Evolutionary conservation across 345 rosid species (phyloP).

Genomic region (Ceriops decandra): DNA sequence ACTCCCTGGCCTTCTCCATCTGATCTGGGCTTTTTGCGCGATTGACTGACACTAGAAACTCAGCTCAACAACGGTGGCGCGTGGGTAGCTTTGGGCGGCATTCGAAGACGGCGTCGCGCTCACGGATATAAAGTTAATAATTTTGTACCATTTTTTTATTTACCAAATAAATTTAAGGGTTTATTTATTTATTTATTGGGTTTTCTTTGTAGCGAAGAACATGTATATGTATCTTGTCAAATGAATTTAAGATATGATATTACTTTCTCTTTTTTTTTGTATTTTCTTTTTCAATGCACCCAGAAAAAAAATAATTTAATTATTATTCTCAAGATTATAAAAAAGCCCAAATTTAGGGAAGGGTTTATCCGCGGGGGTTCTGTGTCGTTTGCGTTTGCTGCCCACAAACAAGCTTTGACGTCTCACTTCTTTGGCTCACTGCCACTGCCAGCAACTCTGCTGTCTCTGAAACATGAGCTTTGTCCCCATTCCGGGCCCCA

Average conservation of each 20-base stretch:
- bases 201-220: no score
- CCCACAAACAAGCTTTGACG: not conserved
- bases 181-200: no score
- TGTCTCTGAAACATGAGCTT: slow-evolving; percentile 6
- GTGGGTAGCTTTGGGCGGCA: no score
- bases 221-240: no score
- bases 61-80: not conserved
- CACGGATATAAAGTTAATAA: no score
- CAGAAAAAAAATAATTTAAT: not conserved
- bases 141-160: no score
- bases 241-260: no score
- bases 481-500: not conserved
- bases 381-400: not conserved
- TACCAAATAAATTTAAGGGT: no score
- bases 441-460: not conserved
- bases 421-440: no score
- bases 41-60: not conserved
- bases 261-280: not conserved
- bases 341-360: slow-evolving; percentile 1
- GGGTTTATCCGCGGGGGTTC: slow-evolving; percentile 35
- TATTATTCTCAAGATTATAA: not conserved
- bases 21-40: not conserved
- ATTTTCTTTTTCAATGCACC: not conserved
- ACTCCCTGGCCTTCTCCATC: slow-evolving; percentile 60
- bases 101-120: no score